A percentile compares a stretch with the other conserved stretches of the same genome.
Evolutionary conservation across 495 filamentous ascomycete genomes (phyloP).

Genomic region (Rostrohypoxylon terebratum): DNA sequence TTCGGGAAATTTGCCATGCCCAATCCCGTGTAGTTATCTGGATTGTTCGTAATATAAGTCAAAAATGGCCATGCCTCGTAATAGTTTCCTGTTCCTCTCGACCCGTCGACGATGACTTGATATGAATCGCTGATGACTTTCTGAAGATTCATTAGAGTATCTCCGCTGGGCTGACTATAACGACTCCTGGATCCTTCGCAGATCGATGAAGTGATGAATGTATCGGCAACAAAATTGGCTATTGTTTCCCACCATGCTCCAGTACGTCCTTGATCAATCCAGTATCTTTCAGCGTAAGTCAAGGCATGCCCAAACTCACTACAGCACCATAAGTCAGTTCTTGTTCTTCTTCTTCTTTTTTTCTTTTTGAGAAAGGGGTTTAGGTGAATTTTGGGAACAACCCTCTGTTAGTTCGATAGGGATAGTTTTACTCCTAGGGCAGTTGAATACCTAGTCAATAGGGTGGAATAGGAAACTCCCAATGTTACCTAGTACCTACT

Average conservation of each 20-base stretch:
- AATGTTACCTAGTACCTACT: conserved; percentile 25
- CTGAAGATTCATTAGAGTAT: conserved; percentile 56
- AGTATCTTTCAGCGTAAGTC: conserved; percentile 55
- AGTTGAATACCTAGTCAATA: no score
- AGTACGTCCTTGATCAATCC: conserved; percentile 58
- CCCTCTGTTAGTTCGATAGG: no score
- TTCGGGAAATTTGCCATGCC: conserved; percentile 52
- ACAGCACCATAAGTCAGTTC: not conserved
- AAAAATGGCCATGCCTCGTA: conserved; percentile 59
- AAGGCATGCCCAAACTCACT: conserved; percentile 59
- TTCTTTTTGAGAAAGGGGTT: not conserved
- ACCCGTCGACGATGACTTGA: conserved; percentile 60
- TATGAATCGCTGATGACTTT: conserved; percentile 58
- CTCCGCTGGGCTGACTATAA: conserved; percentile 50
- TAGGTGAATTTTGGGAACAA: not conserved
- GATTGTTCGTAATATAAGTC: conserved; percentile 57
- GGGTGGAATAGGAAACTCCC: no score
- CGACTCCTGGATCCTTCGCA: conserved; percentile 49
- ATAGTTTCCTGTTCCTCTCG: conserved; percentile 49
- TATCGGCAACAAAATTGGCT: conserved; percentile 61
- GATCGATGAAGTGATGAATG: conserved; percentile 54
- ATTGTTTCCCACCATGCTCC: conserved; percentile 63
- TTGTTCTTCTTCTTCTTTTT: not conserved
- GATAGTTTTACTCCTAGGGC: not conserved
- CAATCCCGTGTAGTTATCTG: conserved; percentile 55